Conservation (phyloP, 2,329 filamentous ascomycete species). For the Stagonosporopsis rhizophila region DNA sequence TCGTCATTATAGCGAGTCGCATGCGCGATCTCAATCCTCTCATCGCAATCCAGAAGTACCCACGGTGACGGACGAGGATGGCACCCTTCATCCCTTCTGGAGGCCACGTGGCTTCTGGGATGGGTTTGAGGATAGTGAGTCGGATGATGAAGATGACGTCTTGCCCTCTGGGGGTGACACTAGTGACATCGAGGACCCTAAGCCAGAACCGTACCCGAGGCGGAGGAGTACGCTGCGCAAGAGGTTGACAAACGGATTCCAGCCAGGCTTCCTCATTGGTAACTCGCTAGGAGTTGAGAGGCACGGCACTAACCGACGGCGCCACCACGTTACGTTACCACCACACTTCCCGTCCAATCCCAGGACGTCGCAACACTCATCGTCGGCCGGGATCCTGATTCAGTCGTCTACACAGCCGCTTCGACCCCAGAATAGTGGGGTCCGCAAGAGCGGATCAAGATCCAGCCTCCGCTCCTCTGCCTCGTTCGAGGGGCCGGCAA, state of each 20-base stretch:
- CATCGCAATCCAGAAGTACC: slow-evolving; percentile 34
- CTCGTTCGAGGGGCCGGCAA: slow-evolving; percentile 20
- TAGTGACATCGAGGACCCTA: slow-evolving; percentile 46
- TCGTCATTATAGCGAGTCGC: slow-evolving; percentile 32
- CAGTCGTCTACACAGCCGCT: slow-evolving; percentile 35
- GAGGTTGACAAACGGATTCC: slow-evolving; percentile 49
- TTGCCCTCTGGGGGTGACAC: slow-evolving; percentile 57
- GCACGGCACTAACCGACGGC: slow-evolving; percentile 45
- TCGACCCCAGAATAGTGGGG: slow-evolving; percentile 23
- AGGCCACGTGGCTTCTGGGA: slow-evolving; percentile 70
- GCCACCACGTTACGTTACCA: slow-evolving; percentile 38
- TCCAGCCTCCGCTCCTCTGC: slow-evolving; percentile 29
- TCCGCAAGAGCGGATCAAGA: slow-evolving; percentile 34
- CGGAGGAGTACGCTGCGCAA: slow-evolving; percentile 34
- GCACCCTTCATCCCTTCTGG: slow-evolving; percentile 67
- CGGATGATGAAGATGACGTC: slow-evolving; percentile 44
- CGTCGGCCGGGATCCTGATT: slow-evolving; percentile 34
- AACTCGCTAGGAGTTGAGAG: slow-evolving; percentile 65
- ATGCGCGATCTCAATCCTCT: slow-evolving; percentile 20
- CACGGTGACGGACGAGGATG: slow-evolving; percentile 49
- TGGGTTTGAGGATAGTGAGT: slow-evolving; percentile 55
- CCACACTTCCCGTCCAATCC: slow-evolving; percentile 24
- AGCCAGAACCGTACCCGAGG: slow-evolving; percentile 23
- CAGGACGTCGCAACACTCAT: slow-evolving; percentile 19
- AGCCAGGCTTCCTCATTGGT: slow-evolving; percentile 58